phyloP scores from a whole-genome alignment of 192 early-diverging fungal species.

The Chytriomyces hyalinus region DNA sequence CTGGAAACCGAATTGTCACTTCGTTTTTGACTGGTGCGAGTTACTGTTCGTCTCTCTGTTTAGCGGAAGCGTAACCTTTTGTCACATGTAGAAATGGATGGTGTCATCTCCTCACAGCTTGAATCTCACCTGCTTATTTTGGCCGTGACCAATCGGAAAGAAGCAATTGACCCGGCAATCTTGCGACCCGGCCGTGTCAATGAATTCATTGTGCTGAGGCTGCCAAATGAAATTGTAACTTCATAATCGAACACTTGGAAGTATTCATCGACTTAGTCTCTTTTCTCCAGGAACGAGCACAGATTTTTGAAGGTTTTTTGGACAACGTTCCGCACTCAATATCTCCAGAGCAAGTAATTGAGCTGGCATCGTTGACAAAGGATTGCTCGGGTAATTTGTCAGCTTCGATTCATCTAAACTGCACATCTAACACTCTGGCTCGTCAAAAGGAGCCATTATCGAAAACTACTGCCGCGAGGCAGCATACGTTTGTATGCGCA shows the following conservation, averaged over 20 bases:
- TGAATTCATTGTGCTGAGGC: slow-evolving; percentile 69
- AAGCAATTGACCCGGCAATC: slow-evolving; percentile 79
- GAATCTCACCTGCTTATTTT: slow-evolving; percentile 60
- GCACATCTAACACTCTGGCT: not conserved
- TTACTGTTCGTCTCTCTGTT: slow-evolving; percentile 17
- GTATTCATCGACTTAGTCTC: not conserved
- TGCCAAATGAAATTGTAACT: slow-evolving; percentile 60
- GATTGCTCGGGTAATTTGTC: slow-evolving; percentile 63
- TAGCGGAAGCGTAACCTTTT: not conserved
- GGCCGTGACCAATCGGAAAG: slow-evolving; percentile 77
- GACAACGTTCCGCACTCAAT: slow-evolving; percentile 46
- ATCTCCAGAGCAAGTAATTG: slow-evolving; percentile 45
- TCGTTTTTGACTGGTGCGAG: slow-evolving; percentile 73
- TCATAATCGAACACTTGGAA: not conserved
- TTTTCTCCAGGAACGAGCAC: slow-evolving; percentile 29
- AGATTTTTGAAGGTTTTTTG: slow-evolving; percentile 45
- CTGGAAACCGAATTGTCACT: slow-evolving; percentile 87
- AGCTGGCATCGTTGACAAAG: slow-evolving; percentile 56
- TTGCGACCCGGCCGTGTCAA: slow-evolving; percentile 86
- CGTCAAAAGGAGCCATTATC: slow-evolving; percentile 69
- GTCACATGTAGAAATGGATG: slow-evolving; percentile 73
- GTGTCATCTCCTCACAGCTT: slow-evolving; percentile 57
- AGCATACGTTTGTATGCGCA: slow-evolving; percentile 44
- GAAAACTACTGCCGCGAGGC: slow-evolving; percentile 86
- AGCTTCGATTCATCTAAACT: not conserved